A percentile compares a stretch with the other conserved stretches of the same genome.
phyloP scores from a whole-genome alignment of 2,329 filamentous ascomycete genomes.

The Cercospora beticola region DNA sequence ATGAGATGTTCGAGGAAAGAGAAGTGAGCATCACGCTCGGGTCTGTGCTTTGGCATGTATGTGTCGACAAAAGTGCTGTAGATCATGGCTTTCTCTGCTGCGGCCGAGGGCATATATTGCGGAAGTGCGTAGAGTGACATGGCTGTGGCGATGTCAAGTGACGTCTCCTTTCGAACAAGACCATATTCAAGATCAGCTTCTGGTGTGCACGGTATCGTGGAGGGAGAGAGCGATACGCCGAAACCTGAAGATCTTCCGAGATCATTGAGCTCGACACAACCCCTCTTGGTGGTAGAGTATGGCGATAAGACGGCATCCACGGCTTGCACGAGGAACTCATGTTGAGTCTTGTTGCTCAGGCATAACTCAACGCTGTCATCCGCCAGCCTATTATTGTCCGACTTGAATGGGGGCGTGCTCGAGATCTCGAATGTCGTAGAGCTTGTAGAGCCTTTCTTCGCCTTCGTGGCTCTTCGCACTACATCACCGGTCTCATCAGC shows the following conservation, averaged over 20 bases:
- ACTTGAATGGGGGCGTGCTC: neutral
- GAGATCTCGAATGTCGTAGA: neutral
- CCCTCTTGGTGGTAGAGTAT: neutral
- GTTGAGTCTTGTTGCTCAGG: neutral
- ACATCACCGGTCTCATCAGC: conserved; percentile 31
- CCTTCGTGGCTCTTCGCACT: conserved; percentile 20
- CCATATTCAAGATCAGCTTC: neutral
- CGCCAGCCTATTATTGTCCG: no score
- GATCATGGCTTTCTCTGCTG: conserved; percentile 24
- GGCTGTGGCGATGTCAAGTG: conserved; percentile 9
- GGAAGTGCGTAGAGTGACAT: conserved; percentile 15
- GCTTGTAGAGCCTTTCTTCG: conserved; percentile 1
- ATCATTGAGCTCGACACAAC: neutral
- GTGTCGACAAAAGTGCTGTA: conserved; percentile 34
- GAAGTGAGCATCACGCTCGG: conserved; percentile 24
- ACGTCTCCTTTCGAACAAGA: neutral
- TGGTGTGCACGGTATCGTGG: neutral
- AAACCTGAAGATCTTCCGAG: neutral
- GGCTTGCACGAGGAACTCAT: neutral
- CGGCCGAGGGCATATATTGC: conserved; percentile 16
- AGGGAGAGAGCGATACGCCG: neutral
- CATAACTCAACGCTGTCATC: neutral
- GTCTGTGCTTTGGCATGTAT: conserved; percentile 31
- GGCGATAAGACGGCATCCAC: neutral
- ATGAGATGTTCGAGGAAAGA: conserved; percentile 29